These are phyloP conservation scores for Cryptococcus floricola DNA, from an alignment of 1,284 basidiomycete species.

Conservation along the genomic window DNA sequence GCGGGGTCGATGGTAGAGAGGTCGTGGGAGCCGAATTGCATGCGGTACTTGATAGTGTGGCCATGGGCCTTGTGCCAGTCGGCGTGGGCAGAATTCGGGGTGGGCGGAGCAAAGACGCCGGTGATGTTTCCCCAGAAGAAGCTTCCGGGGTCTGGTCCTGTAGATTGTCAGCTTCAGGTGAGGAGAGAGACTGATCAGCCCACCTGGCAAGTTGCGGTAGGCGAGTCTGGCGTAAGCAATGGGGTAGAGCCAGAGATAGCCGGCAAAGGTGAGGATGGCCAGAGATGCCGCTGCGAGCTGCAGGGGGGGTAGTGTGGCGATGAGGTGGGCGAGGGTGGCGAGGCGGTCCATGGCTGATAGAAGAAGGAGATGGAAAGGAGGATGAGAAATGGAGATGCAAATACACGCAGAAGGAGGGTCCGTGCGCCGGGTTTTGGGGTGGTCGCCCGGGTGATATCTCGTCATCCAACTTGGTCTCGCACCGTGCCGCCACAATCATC, in stretches of 20 bases:
- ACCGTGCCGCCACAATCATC: too few species aligned
- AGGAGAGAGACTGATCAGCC: not conserved
- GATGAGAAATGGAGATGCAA: too few species aligned
- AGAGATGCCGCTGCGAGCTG: too few species aligned
- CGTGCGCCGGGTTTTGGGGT: too few species aligned
- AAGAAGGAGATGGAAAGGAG: too few species aligned
- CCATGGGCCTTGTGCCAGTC: constrained; percentile 24
- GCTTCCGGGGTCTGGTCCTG: constrained; percentile 15
- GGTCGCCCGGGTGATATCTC: too few species aligned
- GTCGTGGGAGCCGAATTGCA: constrained; percentile 32
- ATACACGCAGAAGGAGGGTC: too few species aligned
- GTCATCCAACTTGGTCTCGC: too few species aligned
- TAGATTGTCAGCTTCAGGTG: too few species aligned
- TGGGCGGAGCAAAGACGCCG: constrained; percentile 11
- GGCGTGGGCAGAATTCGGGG: constrained; percentile 13
- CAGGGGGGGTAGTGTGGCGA: too few species aligned
- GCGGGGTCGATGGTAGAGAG: constrained; percentile 60
- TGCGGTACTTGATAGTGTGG: constrained; percentile 18
- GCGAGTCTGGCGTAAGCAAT: constrained; percentile 19
- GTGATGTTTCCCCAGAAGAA: constrained; percentile 20
- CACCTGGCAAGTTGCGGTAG: constrained; percentile 27
- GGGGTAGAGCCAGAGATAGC: constrained; percentile 18
- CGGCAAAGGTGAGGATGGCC: constrained; percentile 1
- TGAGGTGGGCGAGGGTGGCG: too few species aligned
- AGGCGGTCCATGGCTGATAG: too few species aligned